A percentile compares a stretch with the other conserved stretches of the same genome.
Conservation (phyloP, 2,329 filamentous ascomycete genomes). For the Neofusicoccum sp. region DNA sequence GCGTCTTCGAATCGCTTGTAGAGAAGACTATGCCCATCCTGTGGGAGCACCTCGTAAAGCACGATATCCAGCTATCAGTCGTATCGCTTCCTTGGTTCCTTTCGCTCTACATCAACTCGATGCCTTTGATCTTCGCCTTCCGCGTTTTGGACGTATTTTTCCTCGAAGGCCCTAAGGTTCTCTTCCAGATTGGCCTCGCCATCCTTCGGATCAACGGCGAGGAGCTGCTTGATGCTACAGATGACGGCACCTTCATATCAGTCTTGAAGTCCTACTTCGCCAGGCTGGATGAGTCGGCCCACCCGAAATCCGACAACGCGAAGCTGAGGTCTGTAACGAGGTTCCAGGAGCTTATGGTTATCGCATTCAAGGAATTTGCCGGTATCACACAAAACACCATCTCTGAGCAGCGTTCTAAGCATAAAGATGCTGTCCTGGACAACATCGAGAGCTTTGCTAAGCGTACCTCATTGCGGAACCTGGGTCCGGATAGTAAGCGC, state of each 20-base stretch:
- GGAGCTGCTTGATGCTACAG: constrained; percentile 85
- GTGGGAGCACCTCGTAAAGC: constrained; percentile 97
- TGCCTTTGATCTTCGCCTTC: constrained; percentile 97
- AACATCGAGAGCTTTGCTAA: constrained; percentile 98
- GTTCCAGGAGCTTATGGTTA: constrained; percentile 98
- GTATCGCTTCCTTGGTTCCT: constrained; percentile 98
- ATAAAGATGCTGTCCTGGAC: constrained; percentile 90
- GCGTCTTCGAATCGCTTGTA: constrained; percentile 96
- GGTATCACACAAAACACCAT: constrained; percentile 93
- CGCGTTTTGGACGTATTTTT: constrained; percentile 97
- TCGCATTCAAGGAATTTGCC: constrained; percentile 97
- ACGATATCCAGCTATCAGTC: constrained; percentile 93
- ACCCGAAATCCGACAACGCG: constrained; percentile 91
- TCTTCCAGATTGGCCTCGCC: constrained; percentile 96
- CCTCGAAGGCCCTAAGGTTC: constrained; percentile 91
- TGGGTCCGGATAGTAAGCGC: constrained; percentile 93
- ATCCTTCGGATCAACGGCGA: constrained; percentile 97
- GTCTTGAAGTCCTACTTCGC: constrained; percentile 94
- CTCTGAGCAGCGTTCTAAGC: constrained; percentile 81
- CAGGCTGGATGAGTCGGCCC: constrained; percentile 88
- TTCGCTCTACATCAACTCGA: constrained; percentile 97
- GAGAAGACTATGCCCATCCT: constrained; percentile 98
- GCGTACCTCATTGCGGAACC: constrained; percentile 89
- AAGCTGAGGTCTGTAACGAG: constrained; percentile 91
- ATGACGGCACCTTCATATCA: constrained; percentile 95